These are phyloP conservation scores for Primulina tabacum DNA, from an alignment of 257 asterid species.

Conservation along the genomic window DNA sequence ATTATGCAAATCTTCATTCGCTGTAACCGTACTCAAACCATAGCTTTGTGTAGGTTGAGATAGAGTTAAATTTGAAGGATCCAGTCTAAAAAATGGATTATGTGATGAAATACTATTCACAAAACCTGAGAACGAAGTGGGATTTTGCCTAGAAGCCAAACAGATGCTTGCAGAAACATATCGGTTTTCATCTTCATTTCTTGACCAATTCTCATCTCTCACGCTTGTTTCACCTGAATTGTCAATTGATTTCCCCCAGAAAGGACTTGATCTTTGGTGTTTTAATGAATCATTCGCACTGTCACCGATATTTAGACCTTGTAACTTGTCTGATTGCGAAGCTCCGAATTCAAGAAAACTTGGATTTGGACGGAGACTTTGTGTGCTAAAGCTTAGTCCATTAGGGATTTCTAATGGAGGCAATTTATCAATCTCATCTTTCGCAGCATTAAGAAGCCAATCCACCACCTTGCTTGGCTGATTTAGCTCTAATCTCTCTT, in stretches of 20 bases:
- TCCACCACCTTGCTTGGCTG: slow-evolving; percentile 89
- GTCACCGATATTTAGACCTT: slow-evolving; percentile 29
- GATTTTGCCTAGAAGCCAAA: slow-evolving; percentile 31
- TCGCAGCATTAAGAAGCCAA: slow-evolving; percentile 79
- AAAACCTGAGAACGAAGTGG: slow-evolving; percentile 25
- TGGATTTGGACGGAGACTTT: slow-evolving; percentile 30
- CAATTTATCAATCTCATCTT: slow-evolving; percentile 61
- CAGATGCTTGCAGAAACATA: slow-evolving; percentile 28
- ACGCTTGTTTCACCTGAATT: slow-evolving; percentile 21
- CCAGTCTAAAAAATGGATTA: slow-evolving; percentile 52
- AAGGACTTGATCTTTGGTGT: slow-evolving; percentile 8
- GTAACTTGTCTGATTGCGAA: slow-evolving; percentile 23
- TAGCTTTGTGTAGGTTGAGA: slow-evolving; percentile 50
- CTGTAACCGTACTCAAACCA: slow-evolving; percentile 26
- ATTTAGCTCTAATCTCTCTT: slow-evolving; percentile 71
- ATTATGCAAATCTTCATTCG: slow-evolving; percentile 37
- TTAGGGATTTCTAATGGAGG: slow-evolving; percentile 78
- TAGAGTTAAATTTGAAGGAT: slow-evolving; percentile 58
- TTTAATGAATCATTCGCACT: slow-evolving; percentile 19
- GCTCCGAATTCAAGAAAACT: slow-evolving; percentile 24
- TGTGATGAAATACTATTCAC: slow-evolving; percentile 27
- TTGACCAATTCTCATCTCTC: slow-evolving; percentile 29
- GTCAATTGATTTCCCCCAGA: slow-evolving; percentile 23
- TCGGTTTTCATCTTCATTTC: slow-evolving; percentile 23
- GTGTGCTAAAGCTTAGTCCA: slow-evolving; percentile 31